Percentiles rank a stretch among this genome's conserved stretches.
Evolutionary conservation across 257 asterid species (phyloP).

Genomic region (Solanum piurae): DNA sequence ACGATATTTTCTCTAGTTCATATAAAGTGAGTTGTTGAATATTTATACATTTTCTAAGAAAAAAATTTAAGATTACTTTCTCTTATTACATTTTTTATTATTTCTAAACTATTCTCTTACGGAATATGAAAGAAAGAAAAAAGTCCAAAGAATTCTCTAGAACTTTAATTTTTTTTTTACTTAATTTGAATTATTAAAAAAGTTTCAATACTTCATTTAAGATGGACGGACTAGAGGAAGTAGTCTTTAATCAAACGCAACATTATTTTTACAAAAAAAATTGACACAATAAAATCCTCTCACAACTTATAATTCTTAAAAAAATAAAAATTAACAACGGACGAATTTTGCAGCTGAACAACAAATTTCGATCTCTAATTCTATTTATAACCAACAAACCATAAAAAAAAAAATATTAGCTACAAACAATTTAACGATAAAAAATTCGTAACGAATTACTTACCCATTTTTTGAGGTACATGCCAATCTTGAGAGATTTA

Average conservation of each 20-base stretch:
- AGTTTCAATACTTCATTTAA: neutral
- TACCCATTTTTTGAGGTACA: conserved; percentile 85
- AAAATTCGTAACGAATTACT: neutral
- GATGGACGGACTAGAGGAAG: neutral
- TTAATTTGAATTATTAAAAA: neutral
- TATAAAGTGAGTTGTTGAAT: neutral
- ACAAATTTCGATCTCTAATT: neutral
- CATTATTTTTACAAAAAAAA: neutral
- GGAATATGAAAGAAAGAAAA: neutral
- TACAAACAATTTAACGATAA: neutral
- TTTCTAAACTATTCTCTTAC: neutral
- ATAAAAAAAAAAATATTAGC: neutral
- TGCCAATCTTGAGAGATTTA: conserved; percentile 43
- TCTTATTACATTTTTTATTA: too few species aligned
- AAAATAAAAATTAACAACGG: neutral
- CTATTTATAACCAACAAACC: neutral
- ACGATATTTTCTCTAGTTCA: neutral
- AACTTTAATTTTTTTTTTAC: neutral
- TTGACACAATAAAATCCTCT: neutral
- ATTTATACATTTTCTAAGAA: neutral
- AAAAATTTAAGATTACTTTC: too few species aligned
- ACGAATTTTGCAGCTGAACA: neutral
- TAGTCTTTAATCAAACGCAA: neutral
- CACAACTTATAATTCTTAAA: neutral
- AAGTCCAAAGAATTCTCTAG: neutral